Base-by-base conservation (phyloP, 1,284 basidiomycete genomes). In the Limonomyces culmigenus region DNA sequence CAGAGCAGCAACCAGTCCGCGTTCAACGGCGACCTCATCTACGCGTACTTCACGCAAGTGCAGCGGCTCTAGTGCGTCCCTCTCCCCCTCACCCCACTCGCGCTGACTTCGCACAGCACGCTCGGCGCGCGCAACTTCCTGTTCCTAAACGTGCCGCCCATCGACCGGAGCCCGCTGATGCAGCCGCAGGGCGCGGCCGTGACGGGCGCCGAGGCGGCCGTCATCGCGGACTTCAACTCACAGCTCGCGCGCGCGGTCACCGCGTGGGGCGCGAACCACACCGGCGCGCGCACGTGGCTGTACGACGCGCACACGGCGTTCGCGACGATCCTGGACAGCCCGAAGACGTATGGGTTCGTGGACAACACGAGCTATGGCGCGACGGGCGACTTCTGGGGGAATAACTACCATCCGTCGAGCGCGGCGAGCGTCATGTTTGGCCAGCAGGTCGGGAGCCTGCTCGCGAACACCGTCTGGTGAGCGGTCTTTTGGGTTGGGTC, bases 131-230 rank as follows among this genome's bases (percentile, higher is more conserved):
- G 72, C 14, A 65, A 66, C 27, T 77, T 76, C 55, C 53, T 76
- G 12, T 73, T 27, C 23, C 54, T 77, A 31, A 74, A 68, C n/a
- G 72, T 77, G 8, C 74, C 74, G 2, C 70, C 73, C 5, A 65
- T 63, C 17, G 60, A 77, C 45, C 63, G 71, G 33, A 60, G 73
- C 0, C 23, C 23, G 8, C 23, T 27, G 8, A 27, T 27, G 23
- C 23, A 8, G 8, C 8, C 8, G n/a, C 23, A 27, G n/a, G 8
- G 8, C n/a, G 23, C 23, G 23, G 23, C 8, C 23, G 23, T n/a
- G 8, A 8, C 8, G 23, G n/a, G 23, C 23, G 8, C n/a, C 8
- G 23, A 74, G 42, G 55, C 50, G 3, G 41, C 55, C 6, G 53
- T 62, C 29, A 55, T 72, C 14, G 53, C 53, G 4, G 58, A 65